These are phyloP conservation scores for Rhexocercosporidium sp. DNA, from an alignment of 2,329 filamentous ascomycete species.

Conservation along the genomic window DNA sequence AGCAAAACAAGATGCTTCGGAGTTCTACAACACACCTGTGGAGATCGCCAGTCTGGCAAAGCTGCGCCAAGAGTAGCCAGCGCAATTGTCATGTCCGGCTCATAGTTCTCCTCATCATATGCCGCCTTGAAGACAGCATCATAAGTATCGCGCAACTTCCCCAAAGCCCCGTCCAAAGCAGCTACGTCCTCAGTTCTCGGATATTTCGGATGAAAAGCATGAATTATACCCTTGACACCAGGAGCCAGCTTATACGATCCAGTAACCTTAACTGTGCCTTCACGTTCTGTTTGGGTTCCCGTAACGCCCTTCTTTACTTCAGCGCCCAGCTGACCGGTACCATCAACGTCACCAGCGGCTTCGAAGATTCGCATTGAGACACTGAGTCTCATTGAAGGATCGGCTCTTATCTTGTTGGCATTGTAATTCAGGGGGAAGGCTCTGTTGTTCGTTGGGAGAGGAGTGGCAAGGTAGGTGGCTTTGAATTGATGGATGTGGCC, in stretches of 20 bases:
- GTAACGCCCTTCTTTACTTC: neutral
- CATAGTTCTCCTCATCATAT: neutral
- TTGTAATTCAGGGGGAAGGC: neutral
- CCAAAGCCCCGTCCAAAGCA: neutral
- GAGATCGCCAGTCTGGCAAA: neutral
- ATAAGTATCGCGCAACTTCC: neutral
- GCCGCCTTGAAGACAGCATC: neutral
- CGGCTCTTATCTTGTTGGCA: neutral
- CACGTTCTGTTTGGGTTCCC: neutral
- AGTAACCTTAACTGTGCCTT: neutral
- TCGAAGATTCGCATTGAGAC: neutral
- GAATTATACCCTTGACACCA: neutral
- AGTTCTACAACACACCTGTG: neutral
- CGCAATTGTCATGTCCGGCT: neutral
- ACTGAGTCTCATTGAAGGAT: neutral
- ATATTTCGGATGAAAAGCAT: neutral
- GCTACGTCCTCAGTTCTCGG: neutral
- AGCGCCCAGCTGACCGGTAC: neutral
- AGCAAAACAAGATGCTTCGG: neutral
- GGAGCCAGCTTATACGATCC: neutral
- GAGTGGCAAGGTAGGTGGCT: neutral
- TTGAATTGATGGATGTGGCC: neutral
- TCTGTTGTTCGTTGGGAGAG: neutral
- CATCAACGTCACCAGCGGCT: neutral
- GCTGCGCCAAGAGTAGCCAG: neutral